Evolutionary conservation across 495 filamentous ascomycete species (phyloP).

Genomic region (Talaromyces borbonicus): DNA sequence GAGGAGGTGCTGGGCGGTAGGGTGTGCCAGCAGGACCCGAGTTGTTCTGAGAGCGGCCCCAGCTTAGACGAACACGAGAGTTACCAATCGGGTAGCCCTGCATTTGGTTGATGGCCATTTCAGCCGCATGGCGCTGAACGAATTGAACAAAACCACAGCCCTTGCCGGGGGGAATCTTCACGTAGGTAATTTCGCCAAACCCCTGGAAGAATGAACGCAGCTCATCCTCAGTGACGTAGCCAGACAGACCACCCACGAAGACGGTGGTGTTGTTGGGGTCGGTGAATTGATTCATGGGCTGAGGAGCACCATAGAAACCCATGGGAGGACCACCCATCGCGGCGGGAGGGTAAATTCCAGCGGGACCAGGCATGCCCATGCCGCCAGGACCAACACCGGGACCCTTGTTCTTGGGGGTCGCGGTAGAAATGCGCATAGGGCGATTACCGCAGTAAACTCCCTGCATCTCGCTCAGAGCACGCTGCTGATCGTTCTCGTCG

Average conservation of each 20-base stretch:
- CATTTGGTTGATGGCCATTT: conserved; percentile 99
- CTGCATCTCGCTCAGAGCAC: conserved; percentile 94
- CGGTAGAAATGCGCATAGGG: conserved; percentile 97
- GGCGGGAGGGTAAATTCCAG: conserved; percentile 46
- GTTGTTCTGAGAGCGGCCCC: conserved; percentile 98
- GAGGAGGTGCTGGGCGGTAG: conserved; percentile 90
- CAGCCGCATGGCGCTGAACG: conserved; percentile 95
- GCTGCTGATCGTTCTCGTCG: conserved; percentile 89
- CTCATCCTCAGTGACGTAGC: conserved; percentile 98
- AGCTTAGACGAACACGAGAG: conserved; percentile 92
- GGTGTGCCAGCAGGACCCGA: conserved; percentile 94
- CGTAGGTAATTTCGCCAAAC: conserved; percentile 98
- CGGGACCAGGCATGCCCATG: conserved; percentile 44
- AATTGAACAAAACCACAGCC: conserved; percentile 99
- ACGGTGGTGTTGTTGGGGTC: conserved; percentile 99
- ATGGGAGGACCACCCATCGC: conserved; percentile 68
- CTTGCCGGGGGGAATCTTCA: conserved; percentile 99
- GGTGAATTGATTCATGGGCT: conserved; percentile 99
- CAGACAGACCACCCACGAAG: conserved; percentile 94
- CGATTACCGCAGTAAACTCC: conserved; percentile 98
- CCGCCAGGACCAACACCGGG: conserved; percentile 48
- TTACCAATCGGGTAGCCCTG: conserved; percentile 99
- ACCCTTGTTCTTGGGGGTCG: conserved; percentile 92
- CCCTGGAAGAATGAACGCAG: conserved; percentile 99
- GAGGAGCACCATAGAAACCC: conserved; percentile 71